Evolutionary conservation across 208 protist species (phyloP), one percentile per base, ranked within the genome.

Genomic region (Crithidia bombi): DNA sequence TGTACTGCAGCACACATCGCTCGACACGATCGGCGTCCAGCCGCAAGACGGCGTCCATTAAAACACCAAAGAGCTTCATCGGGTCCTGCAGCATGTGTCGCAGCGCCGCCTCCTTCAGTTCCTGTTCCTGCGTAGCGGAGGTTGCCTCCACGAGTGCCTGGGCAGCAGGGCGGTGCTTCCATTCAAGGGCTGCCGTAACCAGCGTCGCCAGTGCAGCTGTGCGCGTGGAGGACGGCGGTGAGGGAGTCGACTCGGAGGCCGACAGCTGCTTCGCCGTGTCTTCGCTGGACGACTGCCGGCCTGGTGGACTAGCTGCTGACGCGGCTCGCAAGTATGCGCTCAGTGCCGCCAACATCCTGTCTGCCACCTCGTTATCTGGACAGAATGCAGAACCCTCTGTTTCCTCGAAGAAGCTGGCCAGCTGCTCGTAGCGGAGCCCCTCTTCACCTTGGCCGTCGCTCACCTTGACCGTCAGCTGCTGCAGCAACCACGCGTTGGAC

Each of bases 21-120:
- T 65, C 19, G 7, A 91, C 55, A n/a, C 79, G 75, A 11, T 54
- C 65, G 46, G 88, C 85, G n/a, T 89, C 79, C n/a, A 69, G 64
- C 3, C 35, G 67, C 17, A 39, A 47, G 46, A 87, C 88, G 26
- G 78, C 73, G 23, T 59, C 5, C n/a, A 75, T 54, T 11, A 95
- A 79, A 10, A 89, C 26, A n/a, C 54, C 59, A 17, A 78, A 64
- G 5, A 83, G 38, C 41, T 79, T 72, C 25, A 33, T 43, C 0
- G 80, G 78, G 66, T 91, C 79, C 32, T 72, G 76, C 78, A 92
- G 66, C 41, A 88, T 65, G 72, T 91, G 79, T 10, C 77, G 44
- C 38, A 73, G 59, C 54, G 90, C 69, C 5, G 67, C 74, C 19
- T 80, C 73, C 65, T 81, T 65, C 17, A 91, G 62, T 43, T 62